phyloP scores from a whole-genome alignment of 257 asterid genomes.

The Salvia hispanica region DNA sequence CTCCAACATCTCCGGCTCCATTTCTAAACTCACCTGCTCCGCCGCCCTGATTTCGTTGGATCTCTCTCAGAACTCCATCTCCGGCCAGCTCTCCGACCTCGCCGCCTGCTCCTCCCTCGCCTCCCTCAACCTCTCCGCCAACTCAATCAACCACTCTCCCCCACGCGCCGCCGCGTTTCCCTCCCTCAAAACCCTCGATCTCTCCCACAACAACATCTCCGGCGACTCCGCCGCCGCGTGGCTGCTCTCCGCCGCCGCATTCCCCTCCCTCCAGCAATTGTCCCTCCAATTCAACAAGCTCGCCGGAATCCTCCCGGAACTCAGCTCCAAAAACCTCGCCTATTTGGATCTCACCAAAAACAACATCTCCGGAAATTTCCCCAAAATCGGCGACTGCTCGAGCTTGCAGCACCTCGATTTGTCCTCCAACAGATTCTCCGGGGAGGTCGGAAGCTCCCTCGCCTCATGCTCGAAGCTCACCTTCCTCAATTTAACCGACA shows the following conservation, averaged over 20 bases:
- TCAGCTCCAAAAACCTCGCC: constrained; percentile 49
- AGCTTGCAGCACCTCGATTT: constrained; percentile 66
- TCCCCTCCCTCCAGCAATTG: constrained; percentile 51
- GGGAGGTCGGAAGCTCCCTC: constrained; percentile 59
- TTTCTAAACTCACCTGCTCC: constrained; percentile 54
- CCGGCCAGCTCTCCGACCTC: constrained; percentile 70
- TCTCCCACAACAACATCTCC: constrained; percentile 76
- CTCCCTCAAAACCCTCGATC: constrained; percentile 59
- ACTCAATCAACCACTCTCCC: constrained; percentile 46
- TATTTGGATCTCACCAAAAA: constrained; percentile 75
- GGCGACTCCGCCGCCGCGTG: constrained; percentile 55
- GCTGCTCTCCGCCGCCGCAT: constrained; percentile 53
- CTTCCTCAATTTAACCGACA: constrained; percentile 73
- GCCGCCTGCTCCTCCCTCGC: constrained; percentile 58
- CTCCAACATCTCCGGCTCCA: constrained; percentile 57
- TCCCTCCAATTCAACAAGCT: constrained; percentile 67
- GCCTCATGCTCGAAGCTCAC: constrained; percentile 56
- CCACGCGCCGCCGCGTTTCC: constrained; percentile 23
- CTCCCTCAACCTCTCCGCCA: constrained; percentile 66
- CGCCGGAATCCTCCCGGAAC: constrained; percentile 45
- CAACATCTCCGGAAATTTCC: constrained; percentile 64
- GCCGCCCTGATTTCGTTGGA: constrained; percentile 48
- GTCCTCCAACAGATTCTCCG: constrained; percentile 67
- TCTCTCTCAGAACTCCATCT: constrained; percentile 72
- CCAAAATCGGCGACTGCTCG: constrained; percentile 58